Evolutionary conservation across 805 yeast genomes (phyloP).

Genomic region (Cyberlindnera japonica): DNA sequence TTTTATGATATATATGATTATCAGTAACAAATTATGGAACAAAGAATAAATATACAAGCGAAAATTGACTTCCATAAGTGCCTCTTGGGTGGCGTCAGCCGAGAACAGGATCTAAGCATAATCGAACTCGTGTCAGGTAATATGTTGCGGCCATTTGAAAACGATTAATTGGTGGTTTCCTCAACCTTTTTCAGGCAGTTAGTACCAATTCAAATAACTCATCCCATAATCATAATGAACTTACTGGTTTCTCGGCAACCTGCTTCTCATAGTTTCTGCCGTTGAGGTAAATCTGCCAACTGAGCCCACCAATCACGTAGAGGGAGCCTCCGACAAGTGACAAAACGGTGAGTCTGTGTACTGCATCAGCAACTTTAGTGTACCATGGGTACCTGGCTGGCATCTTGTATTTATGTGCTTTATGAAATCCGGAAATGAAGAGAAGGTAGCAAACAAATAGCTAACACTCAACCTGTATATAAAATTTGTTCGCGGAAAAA

Average conservation of each 20-base stretch:
- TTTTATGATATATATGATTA: background rate
- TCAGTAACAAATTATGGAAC: background rate
- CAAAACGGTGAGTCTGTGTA: conserved; percentile 68
- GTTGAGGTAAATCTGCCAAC: conserved; percentile 48
- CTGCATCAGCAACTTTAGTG: conserved; percentile 65
- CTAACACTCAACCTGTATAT: too few species aligned
- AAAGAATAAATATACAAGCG: background rate
- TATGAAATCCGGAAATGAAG: too few species aligned
- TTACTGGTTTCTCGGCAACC: conserved; percentile 17
- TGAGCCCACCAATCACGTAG: conserved; percentile 50
- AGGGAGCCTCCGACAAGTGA: conserved; percentile 56
- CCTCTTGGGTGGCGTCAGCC: too few species aligned
- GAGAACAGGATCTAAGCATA: too few species aligned
- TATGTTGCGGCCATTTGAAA: too few species aligned
- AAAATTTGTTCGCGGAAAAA: too few species aligned
- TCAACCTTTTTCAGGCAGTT: too few species aligned
- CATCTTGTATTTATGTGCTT: conserved; percentile 28
- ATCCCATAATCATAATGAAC: too few species aligned
- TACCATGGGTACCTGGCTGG: conserved; percentile 65
- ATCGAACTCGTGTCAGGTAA: too few species aligned
- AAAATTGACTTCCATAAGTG: too few species aligned
- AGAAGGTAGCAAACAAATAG: too few species aligned
- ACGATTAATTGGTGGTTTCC: conserved; percentile 1
- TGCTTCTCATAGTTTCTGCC: conserved; percentile 48
- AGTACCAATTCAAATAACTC: too few species aligned